A percentile compares a stretch with the other conserved stretches of the same genome.
Conservation (phyloP, 2,329 filamentous ascomycete genomes). For the Aspergillus hortae region DNA sequence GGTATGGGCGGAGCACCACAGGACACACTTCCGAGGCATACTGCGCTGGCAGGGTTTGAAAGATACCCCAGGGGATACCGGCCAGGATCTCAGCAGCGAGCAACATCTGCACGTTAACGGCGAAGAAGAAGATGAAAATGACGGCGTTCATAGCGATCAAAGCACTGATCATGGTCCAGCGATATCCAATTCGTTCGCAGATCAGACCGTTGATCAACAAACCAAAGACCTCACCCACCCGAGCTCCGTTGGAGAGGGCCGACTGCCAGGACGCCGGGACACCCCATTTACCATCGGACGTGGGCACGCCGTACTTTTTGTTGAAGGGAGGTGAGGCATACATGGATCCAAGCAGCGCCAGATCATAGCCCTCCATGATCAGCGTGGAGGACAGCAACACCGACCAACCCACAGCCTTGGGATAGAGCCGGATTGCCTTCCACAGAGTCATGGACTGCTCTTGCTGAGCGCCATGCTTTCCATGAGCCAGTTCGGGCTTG, state of each 20-base stretch:
- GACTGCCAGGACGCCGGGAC: slow-evolving; percentile 32
- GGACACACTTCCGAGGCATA: slow-evolving; percentile 43
- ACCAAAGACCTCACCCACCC: slow-evolving; percentile 23
- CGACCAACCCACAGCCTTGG: slow-evolving; percentile 37
- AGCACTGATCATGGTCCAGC: slow-evolving; percentile 30
- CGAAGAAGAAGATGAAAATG: slow-evolving; percentile 47
- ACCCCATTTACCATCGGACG: slow-evolving; percentile 18
- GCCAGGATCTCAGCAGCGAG: slow-evolving; percentile 47
- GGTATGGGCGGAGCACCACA: slow-evolving; percentile 33
- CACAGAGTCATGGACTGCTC: slow-evolving; percentile 34
- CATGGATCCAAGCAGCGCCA: slow-evolving; percentile 32
- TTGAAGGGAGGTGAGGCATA: slow-evolving; percentile 31
- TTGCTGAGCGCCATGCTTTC: slow-evolving; percentile 27
- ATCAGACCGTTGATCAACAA: slow-evolving; percentile 26
- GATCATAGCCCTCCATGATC: slow-evolving; percentile 43
- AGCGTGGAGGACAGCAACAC: slow-evolving; percentile 34
- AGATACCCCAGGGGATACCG: slow-evolving; percentile 47
- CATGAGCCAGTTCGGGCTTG: slow-evolving; percentile 14
- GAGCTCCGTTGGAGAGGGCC: slow-evolving; percentile 22
- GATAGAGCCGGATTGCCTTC: slow-evolving; percentile 27
- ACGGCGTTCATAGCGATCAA: slow-evolving; percentile 40
- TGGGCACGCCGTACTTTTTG: slow-evolving; percentile 25
- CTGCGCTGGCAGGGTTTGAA: slow-evolving; percentile 42
- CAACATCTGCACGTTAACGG: slow-evolving; percentile 40
- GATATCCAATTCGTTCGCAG: slow-evolving; percentile 28